A percentile compares a stretch with the other conserved stretches of the same genome.
Evolutionary conservation across 768 basidiomycete genomes (phyloP).

Genomic region (Kwoniella newhampshirensis): DNA sequence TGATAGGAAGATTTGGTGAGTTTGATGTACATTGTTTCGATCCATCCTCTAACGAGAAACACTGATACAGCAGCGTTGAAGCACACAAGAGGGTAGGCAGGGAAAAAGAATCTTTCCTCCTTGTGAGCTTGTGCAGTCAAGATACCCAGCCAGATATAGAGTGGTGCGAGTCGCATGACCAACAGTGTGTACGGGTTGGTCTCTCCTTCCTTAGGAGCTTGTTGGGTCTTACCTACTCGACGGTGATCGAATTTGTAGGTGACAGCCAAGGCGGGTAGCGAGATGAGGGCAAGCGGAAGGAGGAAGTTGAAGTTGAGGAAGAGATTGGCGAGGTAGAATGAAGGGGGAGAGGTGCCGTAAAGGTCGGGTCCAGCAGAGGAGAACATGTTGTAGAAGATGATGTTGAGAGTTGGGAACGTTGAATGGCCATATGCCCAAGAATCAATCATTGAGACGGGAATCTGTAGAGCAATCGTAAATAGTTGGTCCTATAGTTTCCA

Average conservation of each 20-base stretch:
- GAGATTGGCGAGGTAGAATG: constrained; percentile 84
- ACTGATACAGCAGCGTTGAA: constrained; percentile 91
- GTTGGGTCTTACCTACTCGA: constrained; percentile 66
- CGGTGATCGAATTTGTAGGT: constrained; percentile 74
- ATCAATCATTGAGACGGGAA: constrained; percentile 81
- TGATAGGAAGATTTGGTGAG: constrained; percentile 79
- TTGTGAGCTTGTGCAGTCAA: constrained; percentile 84
- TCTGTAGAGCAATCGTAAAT: too few relatives aligned
- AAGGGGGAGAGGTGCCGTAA: constrained; percentile 85
- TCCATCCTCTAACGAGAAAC: constrained; percentile 81
- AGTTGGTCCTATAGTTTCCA: too few relatives aligned
- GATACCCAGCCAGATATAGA: constrained; percentile 87
- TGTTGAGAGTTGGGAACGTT: constrained; percentile 85
- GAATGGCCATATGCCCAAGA: constrained; percentile 79
- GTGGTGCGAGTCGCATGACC: constrained; percentile 72
- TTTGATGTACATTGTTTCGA: constrained; percentile 72
- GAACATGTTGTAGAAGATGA: constrained; percentile 89
- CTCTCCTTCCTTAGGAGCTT: constrained; percentile 46
- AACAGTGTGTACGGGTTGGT: constrained; percentile 74
- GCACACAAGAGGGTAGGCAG: constrained; percentile 83
- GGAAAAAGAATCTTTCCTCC: constrained; percentile 98
- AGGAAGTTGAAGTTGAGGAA: constrained; percentile 91
- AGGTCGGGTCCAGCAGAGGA: constrained; percentile 83
- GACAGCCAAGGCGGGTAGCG: constrained; percentile 73
- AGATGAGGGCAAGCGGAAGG: constrained; percentile 72